Evolutionary conservation across 192 early-diverging fungal genomes (phyloP).

Genomic region (Chytriomyces sp.): DNA sequence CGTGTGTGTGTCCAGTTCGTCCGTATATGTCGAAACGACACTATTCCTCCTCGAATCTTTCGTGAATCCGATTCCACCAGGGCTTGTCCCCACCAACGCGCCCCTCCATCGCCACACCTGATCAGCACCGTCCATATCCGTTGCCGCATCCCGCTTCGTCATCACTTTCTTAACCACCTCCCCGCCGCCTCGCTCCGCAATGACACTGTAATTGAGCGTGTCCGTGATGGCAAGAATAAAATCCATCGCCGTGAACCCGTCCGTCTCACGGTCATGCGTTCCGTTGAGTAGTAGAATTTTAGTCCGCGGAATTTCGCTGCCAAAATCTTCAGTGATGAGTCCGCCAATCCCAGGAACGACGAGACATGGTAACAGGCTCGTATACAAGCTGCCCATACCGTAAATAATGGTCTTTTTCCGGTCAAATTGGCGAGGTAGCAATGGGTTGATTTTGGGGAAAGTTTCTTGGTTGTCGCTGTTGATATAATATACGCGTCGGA

Average conservation of each 20-base stretch:
- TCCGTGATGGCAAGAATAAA: constrained; percentile 70
- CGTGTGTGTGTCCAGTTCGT: neutral
- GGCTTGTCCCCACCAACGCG: constrained; percentile 11
- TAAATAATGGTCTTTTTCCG: constrained; percentile 63
- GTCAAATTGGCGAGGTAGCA: constrained; percentile 51
- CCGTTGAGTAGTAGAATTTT: constrained; percentile 76
- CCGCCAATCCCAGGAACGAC: constrained; percentile 70
- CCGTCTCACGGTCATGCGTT: constrained; percentile 67
- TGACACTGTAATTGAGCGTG: constrained; percentile 60
- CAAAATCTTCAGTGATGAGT: constrained; percentile 55
- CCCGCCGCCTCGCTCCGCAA: constrained; percentile 30
- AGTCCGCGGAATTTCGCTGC: constrained; percentile 2
- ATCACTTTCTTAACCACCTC: constrained; percentile 26
- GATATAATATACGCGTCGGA: constrained; percentile 70
- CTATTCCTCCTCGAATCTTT: neutral
- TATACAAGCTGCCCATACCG: constrained; percentile 75
- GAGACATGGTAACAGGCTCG: constrained; percentile 71
- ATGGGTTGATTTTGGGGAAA: constrained; percentile 64
- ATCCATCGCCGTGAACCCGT: constrained; percentile 70
- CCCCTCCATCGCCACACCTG: constrained; percentile 34
- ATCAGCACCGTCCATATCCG: constrained; percentile 38
- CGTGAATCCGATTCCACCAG: neutral
- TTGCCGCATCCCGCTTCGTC: constrained; percentile 17
- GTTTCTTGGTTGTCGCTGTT: constrained; percentile 73
- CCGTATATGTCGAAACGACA: neutral